Conservation (phyloP, 2,329 filamentous ascomycete genomes). For the Tolypocladium inflatum region DNA sequence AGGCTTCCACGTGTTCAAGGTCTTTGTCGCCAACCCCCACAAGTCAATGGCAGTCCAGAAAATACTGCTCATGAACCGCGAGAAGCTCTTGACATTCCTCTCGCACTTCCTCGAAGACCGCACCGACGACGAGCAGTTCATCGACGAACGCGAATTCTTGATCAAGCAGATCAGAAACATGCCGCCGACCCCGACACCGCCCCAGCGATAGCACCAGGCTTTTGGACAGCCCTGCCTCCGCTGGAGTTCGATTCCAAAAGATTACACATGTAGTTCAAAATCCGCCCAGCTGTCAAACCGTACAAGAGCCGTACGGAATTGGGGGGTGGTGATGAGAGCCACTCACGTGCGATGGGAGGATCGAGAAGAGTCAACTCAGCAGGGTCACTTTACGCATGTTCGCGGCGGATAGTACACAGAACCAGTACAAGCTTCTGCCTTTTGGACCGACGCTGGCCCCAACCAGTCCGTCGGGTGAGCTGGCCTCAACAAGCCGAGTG, state of each 20-base stretch:
- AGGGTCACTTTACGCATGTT: background rate
- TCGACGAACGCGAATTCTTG: conserved; percentile 93
- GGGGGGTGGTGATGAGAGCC: background rate
- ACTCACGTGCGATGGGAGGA: background rate
- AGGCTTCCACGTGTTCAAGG: conserved; percentile 98
- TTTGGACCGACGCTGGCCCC: background rate
- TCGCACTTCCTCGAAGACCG: conserved; percentile 89
- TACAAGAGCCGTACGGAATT: background rate
- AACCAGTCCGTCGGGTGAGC: background rate
- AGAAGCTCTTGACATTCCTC: conserved; percentile 80
- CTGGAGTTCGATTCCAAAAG: background rate
- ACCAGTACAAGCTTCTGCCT: background rate
- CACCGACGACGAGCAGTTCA: conserved; percentile 96
- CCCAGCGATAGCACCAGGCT: conserved; percentile 28
- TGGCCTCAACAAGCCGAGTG: background rate
- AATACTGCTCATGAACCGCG: conserved; percentile 92
- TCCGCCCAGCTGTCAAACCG: background rate
- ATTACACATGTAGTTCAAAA: background rate
- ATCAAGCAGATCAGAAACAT: conserved; percentile 83
- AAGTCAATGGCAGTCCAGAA: conserved; percentile 95
- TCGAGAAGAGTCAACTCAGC: background rate
- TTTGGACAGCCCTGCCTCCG: background rate
- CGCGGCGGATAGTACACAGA: background rate
- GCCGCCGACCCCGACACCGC: conserved; percentile 46
- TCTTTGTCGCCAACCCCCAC: conserved; percentile 97